Percentiles rank a stretch among this genome's conserved stretches.
These are phyloP conservation scores for Scutellaria baicalensis DNA, from an alignment of 257 asterid genomes.

Conservation along the genomic window DNA sequence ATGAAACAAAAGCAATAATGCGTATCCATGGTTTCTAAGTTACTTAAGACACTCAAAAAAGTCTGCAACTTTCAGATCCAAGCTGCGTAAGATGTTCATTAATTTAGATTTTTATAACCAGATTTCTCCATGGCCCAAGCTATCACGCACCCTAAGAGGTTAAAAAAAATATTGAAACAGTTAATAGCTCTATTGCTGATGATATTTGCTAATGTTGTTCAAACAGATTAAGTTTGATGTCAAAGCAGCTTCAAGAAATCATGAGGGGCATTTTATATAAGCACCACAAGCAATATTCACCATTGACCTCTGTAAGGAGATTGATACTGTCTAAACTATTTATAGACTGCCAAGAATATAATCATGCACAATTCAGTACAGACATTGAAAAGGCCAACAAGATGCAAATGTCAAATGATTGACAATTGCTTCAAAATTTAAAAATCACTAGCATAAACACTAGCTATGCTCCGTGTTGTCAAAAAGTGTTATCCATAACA, in stretches of 20 bases:
- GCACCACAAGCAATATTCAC: neutral
- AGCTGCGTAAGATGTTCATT: neutral
- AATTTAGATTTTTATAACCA: neutral
- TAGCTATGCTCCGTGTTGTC: neutral
- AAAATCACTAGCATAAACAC: neutral
- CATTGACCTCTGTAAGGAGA: neutral
- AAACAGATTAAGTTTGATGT: neutral
- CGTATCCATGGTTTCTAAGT: neutral
- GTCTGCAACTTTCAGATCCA: slow-evolving; percentile 1
- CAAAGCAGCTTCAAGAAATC: slow-evolving; percentile 1
- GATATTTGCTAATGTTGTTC: neutral
- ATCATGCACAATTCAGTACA: neutral
- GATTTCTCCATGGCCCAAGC: slow-evolving; percentile 1
- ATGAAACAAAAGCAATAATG: neutral
- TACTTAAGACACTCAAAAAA: neutral
- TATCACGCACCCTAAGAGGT: neutral
- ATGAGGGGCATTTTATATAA: neutral
- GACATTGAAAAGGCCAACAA: neutral
- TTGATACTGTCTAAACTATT: neutral
- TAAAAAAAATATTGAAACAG: neutral
- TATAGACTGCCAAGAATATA: neutral
- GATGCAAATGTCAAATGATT: neutral
- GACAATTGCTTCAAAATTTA: neutral
- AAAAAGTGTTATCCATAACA: neutral
- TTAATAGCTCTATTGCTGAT: neutral